Conservation (phyloP, 331 rosid genomes). For the Dryas integrifolia region DNA sequence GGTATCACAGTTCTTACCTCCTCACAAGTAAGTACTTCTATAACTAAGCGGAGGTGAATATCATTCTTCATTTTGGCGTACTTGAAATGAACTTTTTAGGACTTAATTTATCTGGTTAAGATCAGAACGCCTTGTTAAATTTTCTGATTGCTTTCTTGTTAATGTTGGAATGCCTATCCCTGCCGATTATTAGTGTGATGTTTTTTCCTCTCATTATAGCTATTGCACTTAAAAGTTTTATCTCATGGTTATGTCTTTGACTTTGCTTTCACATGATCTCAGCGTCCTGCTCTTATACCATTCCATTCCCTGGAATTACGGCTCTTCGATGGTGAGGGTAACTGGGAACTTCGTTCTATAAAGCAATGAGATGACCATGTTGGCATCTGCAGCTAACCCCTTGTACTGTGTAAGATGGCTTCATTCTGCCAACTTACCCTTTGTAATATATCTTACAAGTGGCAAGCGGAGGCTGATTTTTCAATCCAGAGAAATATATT, state of each 20-base stretch:
- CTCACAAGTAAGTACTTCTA: slow-evolving; percentile 68
- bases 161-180: neutral
- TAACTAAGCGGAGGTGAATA: neutral
- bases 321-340: slow-evolving; percentile 95
- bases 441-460: neutral
- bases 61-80: neutral
- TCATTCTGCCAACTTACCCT: neutral
- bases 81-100: neutral
- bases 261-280: slow-evolving; percentile 19
- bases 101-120: neutral
- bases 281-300: slow-evolving; percentile 98
- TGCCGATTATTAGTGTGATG: neutral
- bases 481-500: neutral
- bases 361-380: slow-evolving; percentile 46
- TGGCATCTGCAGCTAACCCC: neutral
- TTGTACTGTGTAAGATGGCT: slow-evolving; percentile 4
- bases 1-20: slow-evolving; percentile 90
- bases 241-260: neutral
- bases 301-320: slow-evolving; percentile 80
- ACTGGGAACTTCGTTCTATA: slow-evolving; percentile 87
- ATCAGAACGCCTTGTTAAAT: neutral
- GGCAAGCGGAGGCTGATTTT: neutral
- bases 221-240: neutral
- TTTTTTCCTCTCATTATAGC: neutral
- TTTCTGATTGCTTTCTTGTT: neutral